phyloP scores from a whole-genome alignment of 345 rosid genomes.

The Ceriops tagal region DNA sequence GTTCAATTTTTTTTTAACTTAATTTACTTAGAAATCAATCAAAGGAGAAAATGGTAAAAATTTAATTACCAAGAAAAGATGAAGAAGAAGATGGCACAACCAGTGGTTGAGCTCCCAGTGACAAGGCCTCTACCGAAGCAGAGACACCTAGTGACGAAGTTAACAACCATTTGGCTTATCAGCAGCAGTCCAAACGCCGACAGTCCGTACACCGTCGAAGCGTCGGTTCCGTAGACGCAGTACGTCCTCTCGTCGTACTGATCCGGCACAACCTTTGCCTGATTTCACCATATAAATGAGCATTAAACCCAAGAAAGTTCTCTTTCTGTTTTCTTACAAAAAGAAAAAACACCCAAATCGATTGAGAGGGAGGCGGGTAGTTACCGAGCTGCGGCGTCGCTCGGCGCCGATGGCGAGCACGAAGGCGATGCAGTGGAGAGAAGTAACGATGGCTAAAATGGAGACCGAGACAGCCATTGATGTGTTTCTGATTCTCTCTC shows the following conservation, averaged over 20 bases:
- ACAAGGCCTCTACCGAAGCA: slow-evolving; percentile 83
- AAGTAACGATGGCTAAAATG: slow-evolving; percentile 44
- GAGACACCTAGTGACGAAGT: slow-evolving; percentile 81
- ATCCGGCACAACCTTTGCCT: slow-evolving; percentile 67
- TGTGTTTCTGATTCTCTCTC: not conserved
- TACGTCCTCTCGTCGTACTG: slow-evolving; percentile 70
- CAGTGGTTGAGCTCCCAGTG: slow-evolving; percentile 51
- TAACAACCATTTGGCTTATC: slow-evolving; percentile 63
- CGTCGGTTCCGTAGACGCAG: slow-evolving; percentile 72
- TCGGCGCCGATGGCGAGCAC: slow-evolving; percentile 94
- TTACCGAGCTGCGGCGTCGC: slow-evolving; percentile 88
- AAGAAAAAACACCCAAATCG: not conserved
- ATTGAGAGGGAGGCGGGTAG: slow-evolving; percentile 8
- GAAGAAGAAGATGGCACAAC: slow-evolving; percentile 73
- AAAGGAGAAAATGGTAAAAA: slow-evolving; percentile 6
- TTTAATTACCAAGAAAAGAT: slow-evolving; percentile 69
- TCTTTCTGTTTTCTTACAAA: not conserved
- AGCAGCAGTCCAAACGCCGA: slow-evolving; percentile 71
- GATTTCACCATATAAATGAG: not conserved
- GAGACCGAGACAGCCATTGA: slow-evolving; percentile 69
- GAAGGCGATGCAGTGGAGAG: slow-evolving; percentile 88
- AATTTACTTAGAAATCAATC: too few species aligned
- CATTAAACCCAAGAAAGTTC: not conserved
- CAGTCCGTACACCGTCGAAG: slow-evolving; percentile 80
- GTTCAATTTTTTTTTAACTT: too few species aligned